Conservation (phyloP, 768 basidiomycete genomes). For the Kwoniella shandongensis region DNA sequence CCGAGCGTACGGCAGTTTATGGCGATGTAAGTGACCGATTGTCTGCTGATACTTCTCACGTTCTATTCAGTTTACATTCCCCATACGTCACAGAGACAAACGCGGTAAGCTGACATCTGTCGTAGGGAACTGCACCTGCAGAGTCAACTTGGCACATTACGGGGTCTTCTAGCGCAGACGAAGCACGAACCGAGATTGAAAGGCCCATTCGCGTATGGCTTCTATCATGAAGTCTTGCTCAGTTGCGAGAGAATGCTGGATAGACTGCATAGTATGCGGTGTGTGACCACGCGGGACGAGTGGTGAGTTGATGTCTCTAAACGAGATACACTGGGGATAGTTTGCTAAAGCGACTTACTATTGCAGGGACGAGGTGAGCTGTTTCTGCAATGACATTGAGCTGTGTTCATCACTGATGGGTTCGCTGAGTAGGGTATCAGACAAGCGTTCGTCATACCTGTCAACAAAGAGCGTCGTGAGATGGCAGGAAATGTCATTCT, state of each 20-base stretch:
- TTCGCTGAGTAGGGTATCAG: constrained; percentile 65
- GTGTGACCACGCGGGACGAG: constrained; percentile 92
- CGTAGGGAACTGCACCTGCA: constrained; percentile 91
- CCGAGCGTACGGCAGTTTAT: constrained; percentile 65
- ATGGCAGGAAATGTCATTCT: constrained; percentile 89
- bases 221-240: constrained; percentile 64
- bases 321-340: neutral
- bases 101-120: neutral
- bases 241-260: constrained; percentile 56
- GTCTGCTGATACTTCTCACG: too few species aligned
- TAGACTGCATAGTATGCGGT: constrained; percentile 85
- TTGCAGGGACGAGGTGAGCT: constrained; percentile 70
- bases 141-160: constrained; percentile 80
- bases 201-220: constrained; percentile 83
- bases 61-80: neutral
- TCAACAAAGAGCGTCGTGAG: constrained; percentile 82
- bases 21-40: constrained; percentile 68
- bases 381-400: neutral
- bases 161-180: constrained; percentile 80
- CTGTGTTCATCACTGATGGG: neutral
- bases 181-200: constrained; percentile 92
- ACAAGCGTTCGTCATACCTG: constrained; percentile 83
- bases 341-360: too few species aligned
- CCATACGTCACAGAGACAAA: neutral
- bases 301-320: constrained; percentile 60